Base-by-base conservation (phyloP, 2,329 filamentous ascomycete genomes). In the Aspergillus proliferans region DNA sequence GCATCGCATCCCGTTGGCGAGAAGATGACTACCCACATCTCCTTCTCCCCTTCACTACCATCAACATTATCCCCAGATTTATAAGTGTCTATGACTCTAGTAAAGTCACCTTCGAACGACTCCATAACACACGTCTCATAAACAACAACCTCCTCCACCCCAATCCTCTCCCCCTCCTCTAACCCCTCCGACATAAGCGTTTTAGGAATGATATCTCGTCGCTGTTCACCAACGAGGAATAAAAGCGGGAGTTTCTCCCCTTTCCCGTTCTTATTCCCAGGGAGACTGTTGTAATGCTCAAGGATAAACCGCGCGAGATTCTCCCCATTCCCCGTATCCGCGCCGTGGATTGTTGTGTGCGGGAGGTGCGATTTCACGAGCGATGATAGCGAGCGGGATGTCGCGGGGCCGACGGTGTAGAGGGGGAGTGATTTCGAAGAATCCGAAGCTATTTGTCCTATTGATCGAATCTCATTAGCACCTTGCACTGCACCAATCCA, bases 211-310 rank as follows among this genome's bases (percentile, higher is more conserved):
- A 95, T 83, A 65, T 97, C 93, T 41, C 93, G 76, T 47, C 90
- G 81, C 64, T 91, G 87, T 65, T 96, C 92, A 18, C 93, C 93
- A 0, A 95, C 90, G 12, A 94, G 79, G 66, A 97, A 98, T 1
- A 97, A 72, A 4, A 97, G 67, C 0, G 86, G 79, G 0, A 78
- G 83, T 41, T 58, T 45, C 68, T 63, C 34, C 24, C 14, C 18
- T 19, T 15, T 4, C 14, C 18, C 8, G 26, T 30, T 30, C 10
- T 12, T 15, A 18, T 65, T 65, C 33, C 62, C 26, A 30, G 10
- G 3, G 9, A 30, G 52, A 6, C 51, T 50, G 47, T 78, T 80
- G 63, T 95, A 95, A 64, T 95, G 86, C 2, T 83, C 71, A 5
- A 95, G 75, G 47, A 98, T 96, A 62, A 85, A 86, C 5, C 78